Percentiles rank a stretch among this genome's conserved stretches.
Conservation (phyloP, 2,329 filamentous ascomycete species). For the Cladophialophora immunda region DNA sequence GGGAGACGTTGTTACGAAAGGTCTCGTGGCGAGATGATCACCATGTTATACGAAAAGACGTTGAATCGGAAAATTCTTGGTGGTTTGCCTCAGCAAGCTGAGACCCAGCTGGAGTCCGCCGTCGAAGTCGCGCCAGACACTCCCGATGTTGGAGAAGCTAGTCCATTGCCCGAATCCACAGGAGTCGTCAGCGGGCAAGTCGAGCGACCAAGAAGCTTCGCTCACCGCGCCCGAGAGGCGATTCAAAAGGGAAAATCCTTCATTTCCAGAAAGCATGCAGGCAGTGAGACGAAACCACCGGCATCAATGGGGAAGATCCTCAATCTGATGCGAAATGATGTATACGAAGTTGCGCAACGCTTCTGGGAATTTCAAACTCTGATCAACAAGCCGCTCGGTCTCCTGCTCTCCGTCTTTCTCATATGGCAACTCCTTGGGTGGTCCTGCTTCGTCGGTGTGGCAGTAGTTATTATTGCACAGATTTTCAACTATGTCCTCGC, state of each 20-base stretch:
- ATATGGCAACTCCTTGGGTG: conserved; percentile 83
- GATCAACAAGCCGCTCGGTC: conserved; percentile 76
- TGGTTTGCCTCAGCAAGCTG: conserved; percentile 34
- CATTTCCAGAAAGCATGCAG: conserved; percentile 37
- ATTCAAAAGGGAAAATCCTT: conserved; percentile 21
- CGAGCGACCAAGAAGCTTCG: conserved; percentile 40
- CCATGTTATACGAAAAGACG: conserved; percentile 83
- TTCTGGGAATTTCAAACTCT: conserved; percentile 89
- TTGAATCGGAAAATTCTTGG: conserved; percentile 69
- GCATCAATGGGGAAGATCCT: conserved; percentile 91
- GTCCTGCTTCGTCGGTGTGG: conserved; percentile 76
- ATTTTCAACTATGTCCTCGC: conserved; percentile 74
- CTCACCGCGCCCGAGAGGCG: not conserved
- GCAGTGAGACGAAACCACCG: conserved; percentile 54
- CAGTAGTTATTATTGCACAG: conserved; percentile 75
- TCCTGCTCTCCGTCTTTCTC: conserved; percentile 76
- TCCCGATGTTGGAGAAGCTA: conserved; percentile 11
- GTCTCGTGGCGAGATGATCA: conserved; percentile 84
- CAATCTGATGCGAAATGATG: conserved; percentile 82
- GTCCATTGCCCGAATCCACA: conserved; percentile 22
- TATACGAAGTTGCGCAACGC: conserved; percentile 79
- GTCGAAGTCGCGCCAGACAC: conserved; percentile 37
- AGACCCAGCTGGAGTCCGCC: conserved; percentile 43
- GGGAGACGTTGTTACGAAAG: conserved; percentile 84
- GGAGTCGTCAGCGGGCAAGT: conserved; percentile 30